Evolutionary conservation across 208 protist species (phyloP), one percentile per base, ranked within the genome.

Genomic region (Wallacemonas sp.): DNA sequence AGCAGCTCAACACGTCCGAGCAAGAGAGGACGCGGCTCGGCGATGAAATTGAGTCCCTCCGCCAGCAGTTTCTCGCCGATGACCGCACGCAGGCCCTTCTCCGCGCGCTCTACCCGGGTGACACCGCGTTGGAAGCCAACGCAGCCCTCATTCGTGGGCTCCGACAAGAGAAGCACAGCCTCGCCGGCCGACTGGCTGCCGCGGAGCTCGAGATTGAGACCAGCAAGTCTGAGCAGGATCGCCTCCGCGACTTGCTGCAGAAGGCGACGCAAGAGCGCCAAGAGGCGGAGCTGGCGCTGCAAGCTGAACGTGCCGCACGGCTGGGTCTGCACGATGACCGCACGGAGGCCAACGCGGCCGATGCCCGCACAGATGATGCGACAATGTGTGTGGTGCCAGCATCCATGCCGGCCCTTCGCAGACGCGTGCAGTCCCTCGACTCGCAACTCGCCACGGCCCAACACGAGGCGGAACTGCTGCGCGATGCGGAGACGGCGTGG

Each of bases 21-120:
- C n/a, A 27, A 36, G 24, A 41, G 8, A 55, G 34, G 24, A 19
- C n/a, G 11, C 47, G 54, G 33, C 28, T 58, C 0, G 39, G 54
- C 1, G 46, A 58, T 15, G 17, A 70, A 2, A 28, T 80, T 1
- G 71, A 67, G 12, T 60, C 73, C 55, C 36, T 77, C 12, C 70
- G 77, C 55, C 38, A 49, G 27, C 63, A 68, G n/a, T 39, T 84
- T 12, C 68, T 92, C 1, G 68, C 71, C 41, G 66, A 67, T 19
- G 68, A 79, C 9, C 62, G 68, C 42, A 80, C 81, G 54, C 80
- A 87, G 62, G 74, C 66, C 12, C 55, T 85, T n/a, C 68, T 92
- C 17, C 66, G 66, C 27, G 41, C 67, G 4, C 74, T 92, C 24
- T 92, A 83, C 68, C 86, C 86, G 14, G 74, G 60, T 62, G 62